A percentile compares a stretch with the other conserved stretches of the same genome.
These are phyloP conservation scores for Tulasnella calospora DNA, from an alignment of 768 basidiomycete genomes.

Conservation along the genomic window DNA sequence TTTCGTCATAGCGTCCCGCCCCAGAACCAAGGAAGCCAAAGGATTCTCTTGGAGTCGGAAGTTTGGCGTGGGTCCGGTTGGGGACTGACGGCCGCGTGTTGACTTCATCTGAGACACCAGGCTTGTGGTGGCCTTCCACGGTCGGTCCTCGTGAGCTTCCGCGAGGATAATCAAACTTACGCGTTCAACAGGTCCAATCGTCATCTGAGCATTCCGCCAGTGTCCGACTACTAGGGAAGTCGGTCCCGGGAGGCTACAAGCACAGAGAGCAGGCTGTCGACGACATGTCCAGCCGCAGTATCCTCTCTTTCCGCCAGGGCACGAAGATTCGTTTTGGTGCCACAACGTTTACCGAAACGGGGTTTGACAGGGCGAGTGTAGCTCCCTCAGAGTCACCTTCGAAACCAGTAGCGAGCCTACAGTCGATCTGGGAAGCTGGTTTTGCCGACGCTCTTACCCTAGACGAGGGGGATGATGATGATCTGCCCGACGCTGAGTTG, in stretches of 20 bases:
- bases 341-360: background rate
- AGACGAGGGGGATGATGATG: conserved; percentile 18
- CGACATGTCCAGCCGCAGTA: background rate
- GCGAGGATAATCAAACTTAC: background rate
- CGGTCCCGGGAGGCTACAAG: background rate
- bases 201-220: background rate
- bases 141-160: background rate
- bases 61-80: background rate
- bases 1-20: background rate
- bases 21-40: background rate
- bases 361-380: background rate
- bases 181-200: background rate
- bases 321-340: background rate
- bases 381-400: background rate
- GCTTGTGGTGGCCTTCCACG: conserved; percentile 1
- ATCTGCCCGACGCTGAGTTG: conserved; percentile 16
- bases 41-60: background rate
- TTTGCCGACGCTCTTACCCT: conserved; percentile 3
- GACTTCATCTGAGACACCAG: background rate
- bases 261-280: background rate
- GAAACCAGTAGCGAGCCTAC: background rate
- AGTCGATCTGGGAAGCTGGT: conserved; percentile 1
- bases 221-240: background rate
- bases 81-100: background rate
- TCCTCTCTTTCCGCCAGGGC: conserved; percentile 6